Evolutionary conservation across 2,329 filamentous ascomycete genomes (phyloP).

Genomic region (Periconia digitata): DNA sequence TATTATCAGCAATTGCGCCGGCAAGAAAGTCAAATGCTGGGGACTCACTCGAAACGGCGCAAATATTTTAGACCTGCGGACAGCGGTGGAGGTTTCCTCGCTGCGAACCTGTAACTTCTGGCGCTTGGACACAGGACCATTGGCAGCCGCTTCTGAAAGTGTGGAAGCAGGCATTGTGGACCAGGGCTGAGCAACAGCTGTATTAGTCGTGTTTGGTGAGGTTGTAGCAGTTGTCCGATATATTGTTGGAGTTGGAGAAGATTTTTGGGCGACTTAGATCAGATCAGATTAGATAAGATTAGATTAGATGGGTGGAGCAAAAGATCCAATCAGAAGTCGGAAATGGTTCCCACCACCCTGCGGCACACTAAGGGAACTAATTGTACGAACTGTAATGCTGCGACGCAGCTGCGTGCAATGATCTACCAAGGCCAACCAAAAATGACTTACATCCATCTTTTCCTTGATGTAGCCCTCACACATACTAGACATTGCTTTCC

Average conservation of each 20-base stretch:
- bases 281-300: conserved; percentile 9
- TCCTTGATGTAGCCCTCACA: too few species aligned
- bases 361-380: too few species aligned
- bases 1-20: conserved; percentile 15
- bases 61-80: conserved; percentile 74
- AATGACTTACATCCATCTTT: too few species aligned
- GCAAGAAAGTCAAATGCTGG: too few species aligned
- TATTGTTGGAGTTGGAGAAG: conserved; percentile 4
- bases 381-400: too few species aligned
- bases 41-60: conserved; percentile 83
- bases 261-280: conserved; percentile 3
- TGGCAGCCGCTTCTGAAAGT: conserved; percentile 48
- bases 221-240: background rate
- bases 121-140: conserved; percentile 69
- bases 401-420: too few species aligned
- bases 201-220: background rate
- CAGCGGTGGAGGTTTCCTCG: conserved; percentile 45
- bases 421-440: too few species aligned
- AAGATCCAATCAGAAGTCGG: too few species aligned
- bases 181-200: conserved; percentile 13
- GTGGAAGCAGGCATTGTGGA: conserved; percentile 51
- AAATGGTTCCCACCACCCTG: too few species aligned
- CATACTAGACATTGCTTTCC: too few species aligned
- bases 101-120: conserved; percentile 30
- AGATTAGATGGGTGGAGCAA: conserved; percentile 1